Percentiles rank a stretch among this genome's conserved stretches.
phyloP scores from a whole-genome alignment of 148 eudicot genomes.

The Rhododendron molle region DNA sequence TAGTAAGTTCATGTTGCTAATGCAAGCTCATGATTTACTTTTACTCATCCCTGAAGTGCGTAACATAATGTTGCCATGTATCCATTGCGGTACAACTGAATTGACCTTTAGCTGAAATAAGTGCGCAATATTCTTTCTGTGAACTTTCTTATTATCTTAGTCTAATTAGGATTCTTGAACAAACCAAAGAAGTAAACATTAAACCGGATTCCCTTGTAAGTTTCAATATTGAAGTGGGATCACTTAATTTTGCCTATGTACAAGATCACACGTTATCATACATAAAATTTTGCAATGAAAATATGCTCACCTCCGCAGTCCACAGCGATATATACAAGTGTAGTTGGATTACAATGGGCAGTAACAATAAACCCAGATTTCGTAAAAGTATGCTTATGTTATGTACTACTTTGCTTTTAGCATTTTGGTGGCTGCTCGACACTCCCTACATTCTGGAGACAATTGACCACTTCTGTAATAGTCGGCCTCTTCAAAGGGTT shows the following conservation, averaged over 20 bases:
- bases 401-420: constrained; percentile 18
- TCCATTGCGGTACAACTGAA: neutral
- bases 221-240: neutral
- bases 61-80: neutral
- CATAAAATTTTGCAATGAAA: neutral
- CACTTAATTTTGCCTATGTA: neutral
- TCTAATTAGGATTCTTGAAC: neutral
- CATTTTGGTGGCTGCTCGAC: constrained; percentile 25
- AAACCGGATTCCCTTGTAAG: neutral
- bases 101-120: neutral
- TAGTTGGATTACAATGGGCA: constrained; percentile 5
- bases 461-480: constrained; percentile 72
- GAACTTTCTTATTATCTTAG: neutral
- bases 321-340: neutral
- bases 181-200: neutral
- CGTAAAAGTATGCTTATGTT: neutral
- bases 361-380: neutral
- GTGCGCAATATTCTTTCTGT: neutral
- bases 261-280: neutral
- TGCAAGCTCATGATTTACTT: neutral
- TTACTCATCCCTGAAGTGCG: neutral
- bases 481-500: constrained; percentile 76
- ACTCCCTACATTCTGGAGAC: constrained; percentile 46
- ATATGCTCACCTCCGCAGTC: neutral
- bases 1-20: neutral